Evolutionary conservation across 192 early-diverging fungal species (phyloP), one percentile per base, ranked within the genome.

Genomic region (Pecoramyces ruminantium): DNA sequence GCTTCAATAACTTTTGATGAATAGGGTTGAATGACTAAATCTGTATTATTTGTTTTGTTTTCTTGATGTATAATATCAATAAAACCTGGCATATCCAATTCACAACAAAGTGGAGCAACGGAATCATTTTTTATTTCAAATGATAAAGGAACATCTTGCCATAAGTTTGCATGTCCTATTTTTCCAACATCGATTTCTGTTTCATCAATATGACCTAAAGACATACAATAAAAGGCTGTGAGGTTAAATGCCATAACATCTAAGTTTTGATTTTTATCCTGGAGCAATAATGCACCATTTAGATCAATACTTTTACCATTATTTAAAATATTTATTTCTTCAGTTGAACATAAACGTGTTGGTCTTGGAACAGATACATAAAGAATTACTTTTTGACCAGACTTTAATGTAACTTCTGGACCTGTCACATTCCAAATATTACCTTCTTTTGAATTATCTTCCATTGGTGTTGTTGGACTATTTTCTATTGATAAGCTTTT

Each of bases 161-260:
- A 95, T 15, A 89, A 89, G 83, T 92, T 94, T 28, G 87, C 85
- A 80, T 94, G 90, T 9, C 94, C 93, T 77, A 95, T 90, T 83
- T 93, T 94, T 2, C 95, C 95, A 17, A 96, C 79, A 79, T 96
- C 90, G 27, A 94, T 83, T 17, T 83, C 78, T 13, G 82, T 79
- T 5, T 86, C 86, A 25, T 86, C 87, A 6, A 95, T 80, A 30
- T 86, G 86, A 4, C 86, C 90, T 14, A 85, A 82, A 2, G 93
- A 92, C 13, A 92, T 83, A 34, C 91, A 90, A 80, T 90, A 95
- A 0, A 78, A 81, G 0, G 90, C 89, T 25, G 83, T 82, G 28
- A 96, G 79, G n/a, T 91, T 87, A 39, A 95, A 80, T 0, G 87
- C 84, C 80, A 92, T 90, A 28, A 94, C 84, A 13, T 87, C 86